phyloP scores from a whole-genome alignment of 768 basidiomycete genomes.

The Pisolithus sp. region DNA sequence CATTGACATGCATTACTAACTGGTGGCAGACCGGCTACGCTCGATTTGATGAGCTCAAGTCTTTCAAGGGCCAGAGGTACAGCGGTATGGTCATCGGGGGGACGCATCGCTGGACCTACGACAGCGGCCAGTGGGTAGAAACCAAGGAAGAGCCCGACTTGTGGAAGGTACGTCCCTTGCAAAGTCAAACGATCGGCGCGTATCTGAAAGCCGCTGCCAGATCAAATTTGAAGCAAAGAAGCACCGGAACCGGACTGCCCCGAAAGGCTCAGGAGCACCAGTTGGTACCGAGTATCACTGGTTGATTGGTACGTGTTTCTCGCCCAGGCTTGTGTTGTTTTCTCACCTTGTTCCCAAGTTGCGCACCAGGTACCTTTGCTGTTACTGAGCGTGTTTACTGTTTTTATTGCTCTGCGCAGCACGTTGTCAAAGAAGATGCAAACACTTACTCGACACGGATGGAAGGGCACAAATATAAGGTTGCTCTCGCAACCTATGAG shows the following conservation, averaged over 20 bases:
- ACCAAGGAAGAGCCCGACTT: conserved; percentile 7
- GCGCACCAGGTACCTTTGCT: background rate
- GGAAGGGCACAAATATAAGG: conserved; percentile 12
- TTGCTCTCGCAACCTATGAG: background rate
- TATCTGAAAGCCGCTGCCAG: background rate
- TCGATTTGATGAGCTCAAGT: conserved; percentile 2
- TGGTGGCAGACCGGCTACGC: background rate
- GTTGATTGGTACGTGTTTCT: background rate
- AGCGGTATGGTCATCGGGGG: conserved; percentile 1
- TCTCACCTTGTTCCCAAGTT: background rate
- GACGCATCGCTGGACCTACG: conserved; percentile 3
- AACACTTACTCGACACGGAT: conserved; percentile 6
- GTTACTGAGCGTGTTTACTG: background rate
- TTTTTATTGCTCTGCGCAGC: background rate
- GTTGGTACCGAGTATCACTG: conserved; percentile 6
- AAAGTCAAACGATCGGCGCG: background rate
- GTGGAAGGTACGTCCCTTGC: conserved; percentile 2
- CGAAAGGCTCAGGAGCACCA: background rate
- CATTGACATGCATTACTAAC: background rate
- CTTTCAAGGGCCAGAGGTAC: conserved; percentile 2
- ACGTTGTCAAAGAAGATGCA: conserved; percentile 10
- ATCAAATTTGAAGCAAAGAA: conserved; percentile 3
- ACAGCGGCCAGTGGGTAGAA: conserved; percentile 7
- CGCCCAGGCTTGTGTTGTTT: background rate
- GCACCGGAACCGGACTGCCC: background rate